These are phyloP conservation scores for Hypoxylon sp. DNA, from an alignment of 2,329 filamentous ascomycete genomes.

Conservation along the genomic window DNA sequence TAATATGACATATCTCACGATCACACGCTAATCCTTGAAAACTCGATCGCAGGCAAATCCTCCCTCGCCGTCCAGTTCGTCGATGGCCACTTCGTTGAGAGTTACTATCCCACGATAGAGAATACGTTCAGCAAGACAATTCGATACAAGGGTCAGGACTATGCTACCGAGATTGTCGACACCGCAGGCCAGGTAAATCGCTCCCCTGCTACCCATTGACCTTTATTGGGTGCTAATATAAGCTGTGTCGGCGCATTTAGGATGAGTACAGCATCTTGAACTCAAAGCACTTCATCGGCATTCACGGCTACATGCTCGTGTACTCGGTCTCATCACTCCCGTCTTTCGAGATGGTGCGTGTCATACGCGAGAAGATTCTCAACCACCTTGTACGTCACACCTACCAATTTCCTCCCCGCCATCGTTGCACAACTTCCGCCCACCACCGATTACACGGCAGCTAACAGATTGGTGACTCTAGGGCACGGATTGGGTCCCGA, in stretches of 20 bases:
- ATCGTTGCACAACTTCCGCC: not conserved
- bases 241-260: conserved; percentile 58
- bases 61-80: conserved; percentile 97
- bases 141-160: conserved; percentile 92
- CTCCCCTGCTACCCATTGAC: not conserved
- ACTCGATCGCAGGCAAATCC: conserved; percentile 80
- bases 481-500: conserved; percentile 90
- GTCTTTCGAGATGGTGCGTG: conserved; percentile 96
- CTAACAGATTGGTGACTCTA: conserved; percentile 29
- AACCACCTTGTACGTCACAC: conserved; percentile 82
- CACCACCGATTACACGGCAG: not conserved
- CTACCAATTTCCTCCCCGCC: not conserved
- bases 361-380: conserved; percentile 96
- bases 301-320: conserved; percentile 98
- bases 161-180: conserved; percentile 96
- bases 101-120: conserved; percentile 98
- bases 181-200: conserved; percentile 88
- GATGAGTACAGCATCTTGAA: conserved; percentile 99
- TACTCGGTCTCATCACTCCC: conserved; percentile 96
- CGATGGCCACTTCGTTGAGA: conserved; percentile 98
- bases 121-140: conserved; percentile 99
- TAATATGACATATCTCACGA: conserved; percentile 25
- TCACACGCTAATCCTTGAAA: conserved; percentile 28
- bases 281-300: conserved; percentile 98
- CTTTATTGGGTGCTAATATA: conserved; percentile 24